Percentiles rank a stretch among this genome's conserved stretches.
These are phyloP conservation scores for Termitomyces sp. DNA, from an alignment of 768 basidiomycete genomes.

Conservation along the genomic window DNA sequence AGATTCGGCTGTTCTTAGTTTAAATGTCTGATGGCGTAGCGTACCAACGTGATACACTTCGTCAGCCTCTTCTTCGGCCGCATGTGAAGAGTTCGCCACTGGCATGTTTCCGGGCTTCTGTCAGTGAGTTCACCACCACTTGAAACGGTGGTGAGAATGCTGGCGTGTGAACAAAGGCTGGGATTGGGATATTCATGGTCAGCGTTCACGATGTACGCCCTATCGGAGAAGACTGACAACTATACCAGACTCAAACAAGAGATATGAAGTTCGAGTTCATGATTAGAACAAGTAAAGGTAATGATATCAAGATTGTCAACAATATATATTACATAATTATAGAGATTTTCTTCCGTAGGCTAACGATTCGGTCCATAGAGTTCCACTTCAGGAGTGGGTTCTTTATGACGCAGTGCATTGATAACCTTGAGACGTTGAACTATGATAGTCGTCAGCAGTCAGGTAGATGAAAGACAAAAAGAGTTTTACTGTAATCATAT, in stretches of 20 bases:
- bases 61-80: constrained; percentile 8
- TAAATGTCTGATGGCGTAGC: constrained; percentile 8
- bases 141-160: background rate
- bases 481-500: constrained; percentile 55
- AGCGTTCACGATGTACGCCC: background rate
- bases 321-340: constrained; percentile 16
- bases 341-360: background rate
- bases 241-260: background rate
- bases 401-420: constrained; percentile 48
- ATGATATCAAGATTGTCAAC: too few relatives aligned
- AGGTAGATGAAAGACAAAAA: constrained; percentile 1
- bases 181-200: background rate
- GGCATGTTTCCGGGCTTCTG: background rate
- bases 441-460: constrained; percentile 18
- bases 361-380: background rate
- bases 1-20: background rate
- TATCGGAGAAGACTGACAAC: background rate
- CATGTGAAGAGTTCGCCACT: background rate
- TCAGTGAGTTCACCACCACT: background rate
- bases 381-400: constrained; percentile 50
- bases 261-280: background rate
- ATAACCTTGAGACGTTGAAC: constrained; percentile 60
- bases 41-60: constrained; percentile 47
- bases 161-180: background rate
- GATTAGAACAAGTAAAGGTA: too few relatives aligned